Conservation (phyloP, 73 alveolate species). For the Paramecium biaurelia region DNA sequence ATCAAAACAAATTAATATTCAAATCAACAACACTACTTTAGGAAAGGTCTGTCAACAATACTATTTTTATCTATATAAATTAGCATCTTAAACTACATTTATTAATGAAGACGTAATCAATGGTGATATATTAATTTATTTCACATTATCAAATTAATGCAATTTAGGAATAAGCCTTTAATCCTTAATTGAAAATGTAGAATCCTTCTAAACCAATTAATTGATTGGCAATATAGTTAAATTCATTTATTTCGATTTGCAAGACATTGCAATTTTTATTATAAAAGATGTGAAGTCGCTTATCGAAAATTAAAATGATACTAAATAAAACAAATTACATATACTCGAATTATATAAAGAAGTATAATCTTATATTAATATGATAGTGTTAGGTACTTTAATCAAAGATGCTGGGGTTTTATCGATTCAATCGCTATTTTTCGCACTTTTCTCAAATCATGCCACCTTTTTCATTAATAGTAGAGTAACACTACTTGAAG, state of each 20-base stretch:
- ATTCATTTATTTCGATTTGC: neutral
- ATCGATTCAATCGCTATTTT: neutral
- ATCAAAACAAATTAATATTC: neutral
- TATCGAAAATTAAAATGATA: neutral
- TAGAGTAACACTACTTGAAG: neutral
- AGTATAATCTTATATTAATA: neutral
- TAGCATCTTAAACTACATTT: neutral
- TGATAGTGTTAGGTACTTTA: neutral
- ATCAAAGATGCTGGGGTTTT: neutral
- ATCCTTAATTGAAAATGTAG: neutral
- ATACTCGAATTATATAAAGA: neutral
- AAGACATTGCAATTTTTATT: neutral
- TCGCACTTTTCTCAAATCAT: neutral
- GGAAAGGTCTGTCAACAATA: neutral
- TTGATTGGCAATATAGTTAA: neutral
- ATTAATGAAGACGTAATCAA: neutral
- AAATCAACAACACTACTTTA: neutral
- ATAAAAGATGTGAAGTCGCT: constrained; percentile 17
- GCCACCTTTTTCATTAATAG: constrained; percentile 1
- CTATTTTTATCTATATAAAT: neutral
- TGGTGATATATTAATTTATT: neutral
- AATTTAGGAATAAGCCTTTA: neutral
- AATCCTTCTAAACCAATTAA: neutral
- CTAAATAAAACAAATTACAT: neutral
- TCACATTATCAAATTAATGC: constrained; percentile 42